A percentile compares a stretch with the other conserved stretches of the same genome.
These are phyloP conservation scores for Dentipellis sp. DNA, from an alignment of 768 basidiomycete genomes.

Conservation along the genomic window DNA sequence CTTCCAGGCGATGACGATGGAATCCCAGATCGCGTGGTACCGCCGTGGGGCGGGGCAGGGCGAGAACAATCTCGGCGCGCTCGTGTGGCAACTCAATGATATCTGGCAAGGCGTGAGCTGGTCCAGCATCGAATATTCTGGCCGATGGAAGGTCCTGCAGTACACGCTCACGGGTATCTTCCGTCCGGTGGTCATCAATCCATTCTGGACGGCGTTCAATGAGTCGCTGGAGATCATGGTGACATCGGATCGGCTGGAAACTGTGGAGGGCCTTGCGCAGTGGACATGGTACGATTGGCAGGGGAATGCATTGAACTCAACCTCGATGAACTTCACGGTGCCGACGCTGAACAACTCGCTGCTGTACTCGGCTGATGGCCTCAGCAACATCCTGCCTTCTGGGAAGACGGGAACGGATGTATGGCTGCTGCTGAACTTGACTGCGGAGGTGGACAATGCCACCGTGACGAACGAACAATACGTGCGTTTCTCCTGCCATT, in stretches of 20 bases:
- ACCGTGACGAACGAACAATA: conserved; percentile 43
- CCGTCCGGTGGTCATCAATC: conserved; percentile 39
- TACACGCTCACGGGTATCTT: conserved; percentile 38
- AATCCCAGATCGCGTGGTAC: conserved; percentile 52
- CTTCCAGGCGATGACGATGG: conserved; percentile 51
- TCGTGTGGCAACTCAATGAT: conserved; percentile 54
- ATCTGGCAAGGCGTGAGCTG: conserved; percentile 54
- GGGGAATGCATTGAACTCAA: conserved; percentile 31
- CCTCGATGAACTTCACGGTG: conserved; percentile 29
- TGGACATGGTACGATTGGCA: conserved; percentile 53
- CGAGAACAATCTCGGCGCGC: conserved; percentile 49
- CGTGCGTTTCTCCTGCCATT: conserved; percentile 22
- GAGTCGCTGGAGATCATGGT: conserved; percentile 38
- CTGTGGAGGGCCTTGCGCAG: conserved; percentile 35
- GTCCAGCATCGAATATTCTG: conserved; percentile 47
- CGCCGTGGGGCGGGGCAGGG: conserved; percentile 47
- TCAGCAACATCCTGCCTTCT: conserved; percentile 35
- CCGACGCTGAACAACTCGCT: conserved; percentile 43
- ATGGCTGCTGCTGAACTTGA: conserved; percentile 43
- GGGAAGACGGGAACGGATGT: conserved; percentile 33
- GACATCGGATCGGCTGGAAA: conserved; percentile 43
- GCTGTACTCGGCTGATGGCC: conserved; percentile 29
- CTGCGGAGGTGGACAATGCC: conserved; percentile 30
- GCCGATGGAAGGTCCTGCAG: conserved; percentile 51
- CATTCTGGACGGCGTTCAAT: conserved; percentile 17